Evolutionary conservation across 441 rosid species (phyloP), one percentile per base, ranked within the genome.

Genomic region (Breynia disticha): DNA sequence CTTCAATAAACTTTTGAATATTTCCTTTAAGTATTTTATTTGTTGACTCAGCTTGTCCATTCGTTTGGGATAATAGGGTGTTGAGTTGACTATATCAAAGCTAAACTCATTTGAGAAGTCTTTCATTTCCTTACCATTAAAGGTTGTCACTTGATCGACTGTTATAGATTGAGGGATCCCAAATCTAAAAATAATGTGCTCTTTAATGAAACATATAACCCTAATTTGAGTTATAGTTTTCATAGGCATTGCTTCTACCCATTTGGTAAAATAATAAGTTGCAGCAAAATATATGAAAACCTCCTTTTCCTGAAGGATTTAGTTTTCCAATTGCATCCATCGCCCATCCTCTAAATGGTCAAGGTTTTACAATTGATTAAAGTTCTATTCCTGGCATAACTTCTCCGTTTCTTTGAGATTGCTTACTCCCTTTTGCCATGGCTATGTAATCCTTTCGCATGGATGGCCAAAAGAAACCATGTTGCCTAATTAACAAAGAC

Each of bases 341-440:
- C 1, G 47, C 11, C 4, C 47, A 44, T 3, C 47, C 47, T 44
- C 15, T 4, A 13, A 44, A 44, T 0, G 47, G 47, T 16, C 47
- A 44, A 44, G 4, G 47, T 44, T 44, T 44, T 0, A 44, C 47
- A 4, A 44, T 16, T 1, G 14, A 11, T 11, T 44, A 17, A 1
- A 44, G 17, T 13, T 4, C 17, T 14, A 14, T 0, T 3, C 1
- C 47, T 11, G 8, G 47, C 1, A 17, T 1, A 3, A 44, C 3
- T 0, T 12, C 7, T 4, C 47, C 47, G 3, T 44, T 3, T 3
- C 3, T 44, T 44, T 44, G 4, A 11, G n/a, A 44, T 13, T 3
- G 7, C 17, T 28, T 17, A 28, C 66, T 48, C 45, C 52, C 61
- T 35, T 4, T 2, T 16, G 14, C 20, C 10, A 55, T 64, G 50